Evolutionary conservation across 169 alveolate genomes (phyloP).

Genomic region (Eimeria tenella): DNA sequence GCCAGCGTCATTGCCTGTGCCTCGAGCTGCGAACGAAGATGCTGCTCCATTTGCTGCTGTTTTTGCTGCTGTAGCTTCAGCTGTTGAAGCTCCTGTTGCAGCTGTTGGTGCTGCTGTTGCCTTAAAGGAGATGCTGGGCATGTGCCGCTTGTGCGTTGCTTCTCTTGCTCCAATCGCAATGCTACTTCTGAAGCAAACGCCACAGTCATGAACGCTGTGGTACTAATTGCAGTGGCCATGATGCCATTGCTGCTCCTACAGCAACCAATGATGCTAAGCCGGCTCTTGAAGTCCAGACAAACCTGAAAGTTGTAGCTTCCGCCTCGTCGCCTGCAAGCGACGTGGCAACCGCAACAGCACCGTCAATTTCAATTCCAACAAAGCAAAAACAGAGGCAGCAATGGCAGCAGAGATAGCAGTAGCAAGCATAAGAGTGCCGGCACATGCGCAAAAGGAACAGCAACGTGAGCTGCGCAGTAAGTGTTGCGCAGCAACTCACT

Average conservation of each 20-base stretch:
- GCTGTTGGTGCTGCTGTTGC: slow-evolving; percentile 15
- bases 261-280: not conserved
- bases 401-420: not conserved
- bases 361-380: not conserved
- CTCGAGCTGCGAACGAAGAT: slow-evolving; percentile 39
- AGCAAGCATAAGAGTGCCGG: not conserved
- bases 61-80: slow-evolving; percentile 13
- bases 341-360: not conserved
- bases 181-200: not conserved
- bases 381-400: not conserved
- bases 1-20: slow-evolving; percentile 33
- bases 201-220: not conserved
- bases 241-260: not conserved
- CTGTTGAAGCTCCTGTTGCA: not conserved
- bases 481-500: not conserved
- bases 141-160: not conserved
- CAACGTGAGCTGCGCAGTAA: not conserved
- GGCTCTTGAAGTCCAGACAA: not conserved
- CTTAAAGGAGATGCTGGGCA: not conserved
- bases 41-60: slow-evolving; percentile 45
- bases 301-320: slow-evolving; percentile 37
- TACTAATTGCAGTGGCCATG: not conserved
- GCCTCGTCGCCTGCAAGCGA: slow-evolving; percentile 36
- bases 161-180: slow-evolving; percentile 38
- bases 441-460: not conserved